Conservation (phyloP, 768 basidiomycete species). For the Psilocybe sp. region DNA sequence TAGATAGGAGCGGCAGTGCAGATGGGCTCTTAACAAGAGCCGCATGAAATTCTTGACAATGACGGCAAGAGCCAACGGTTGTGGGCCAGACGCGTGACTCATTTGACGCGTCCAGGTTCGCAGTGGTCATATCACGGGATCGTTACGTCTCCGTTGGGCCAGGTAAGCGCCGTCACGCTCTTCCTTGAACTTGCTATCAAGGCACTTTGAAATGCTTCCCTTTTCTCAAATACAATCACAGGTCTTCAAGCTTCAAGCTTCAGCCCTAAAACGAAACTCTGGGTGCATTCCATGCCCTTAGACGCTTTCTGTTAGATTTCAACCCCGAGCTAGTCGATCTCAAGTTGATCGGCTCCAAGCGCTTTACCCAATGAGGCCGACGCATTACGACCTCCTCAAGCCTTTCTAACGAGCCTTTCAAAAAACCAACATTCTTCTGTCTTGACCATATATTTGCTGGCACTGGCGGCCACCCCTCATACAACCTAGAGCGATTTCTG, state of each 20-base stretch:
- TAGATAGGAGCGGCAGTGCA: background rate
- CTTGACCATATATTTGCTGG: background rate
- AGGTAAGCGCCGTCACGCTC: background rate
- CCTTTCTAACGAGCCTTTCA: background rate
- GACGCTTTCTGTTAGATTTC: no score
- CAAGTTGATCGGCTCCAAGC: no score
- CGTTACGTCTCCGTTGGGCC: background rate
- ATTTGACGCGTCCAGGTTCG: conserved; percentile 5
- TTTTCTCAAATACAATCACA: no score
- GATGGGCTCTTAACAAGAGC: no score
- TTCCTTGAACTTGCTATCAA: no score
- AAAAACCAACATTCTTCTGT: background rate
- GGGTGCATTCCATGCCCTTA: no score
- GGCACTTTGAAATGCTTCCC: no score
- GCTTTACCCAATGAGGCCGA: no score
- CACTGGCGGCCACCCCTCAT: conserved; percentile 6
- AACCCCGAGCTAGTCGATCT: no score
- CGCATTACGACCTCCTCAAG: background rate
- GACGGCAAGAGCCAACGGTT: background rate
- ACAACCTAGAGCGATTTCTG: background rate
- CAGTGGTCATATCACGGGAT: conserved; percentile 7
- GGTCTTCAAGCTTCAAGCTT: no score
- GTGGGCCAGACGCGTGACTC: background rate
- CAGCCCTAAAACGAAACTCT: no score
- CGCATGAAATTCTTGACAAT: no score